Base-by-base conservation (phyloP, 2,329 filamentous ascomycete species). In the Mollisiaceae sp. region DNA sequence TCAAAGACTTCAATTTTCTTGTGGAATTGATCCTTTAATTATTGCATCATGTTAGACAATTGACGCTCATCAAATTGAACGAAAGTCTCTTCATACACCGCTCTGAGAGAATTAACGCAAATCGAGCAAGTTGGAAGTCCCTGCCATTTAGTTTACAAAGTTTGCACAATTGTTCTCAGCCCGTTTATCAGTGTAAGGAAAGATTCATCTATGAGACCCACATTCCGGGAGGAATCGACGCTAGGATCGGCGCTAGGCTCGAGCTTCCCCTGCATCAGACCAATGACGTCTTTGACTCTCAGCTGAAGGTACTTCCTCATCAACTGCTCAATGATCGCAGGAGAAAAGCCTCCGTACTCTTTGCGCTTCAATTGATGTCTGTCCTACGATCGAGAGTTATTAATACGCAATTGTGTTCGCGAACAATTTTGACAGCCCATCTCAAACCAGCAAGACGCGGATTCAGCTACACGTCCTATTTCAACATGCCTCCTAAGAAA, bases 401-500 rank as follows among this genome's bases (percentile, higher is more conserved):
- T 12, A 41, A 4, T n/a, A 47, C 35, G 6, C 24, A 32, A 32
- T 45, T 39, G 38, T 24, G n/a, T 15, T n/a, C n/a, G 32, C n/a
- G 20, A 36, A 52, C 27, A 1, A 24, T 57, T 45, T 35, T 39
- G 14, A 32, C 54, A 36, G 2, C 20, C 45, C 20, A 59, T n/a
- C 11, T 27, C 39, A 18, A 41, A 57, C 24, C 24, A 32, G 27
- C 5, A 43, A 64, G 43, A 32, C 58, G 38, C n/a, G 43, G n/a
- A 20, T 65, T 69, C 20, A 62, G 55, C 15, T 63, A 32, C 18
- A 64, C 65, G 5, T 9, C 27, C 35, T 32, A 15, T 20, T 36
- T 63, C 63, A 66, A 63, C 15, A 72, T 73, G 70, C 68, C 67
- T 61, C 67, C 60, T 27, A 70, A 71, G 64, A 71, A 73, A 67